phyloP scores from a whole-genome alignment of 768 basidiomycete species.

The Thelephora ganbajun region DNA sequence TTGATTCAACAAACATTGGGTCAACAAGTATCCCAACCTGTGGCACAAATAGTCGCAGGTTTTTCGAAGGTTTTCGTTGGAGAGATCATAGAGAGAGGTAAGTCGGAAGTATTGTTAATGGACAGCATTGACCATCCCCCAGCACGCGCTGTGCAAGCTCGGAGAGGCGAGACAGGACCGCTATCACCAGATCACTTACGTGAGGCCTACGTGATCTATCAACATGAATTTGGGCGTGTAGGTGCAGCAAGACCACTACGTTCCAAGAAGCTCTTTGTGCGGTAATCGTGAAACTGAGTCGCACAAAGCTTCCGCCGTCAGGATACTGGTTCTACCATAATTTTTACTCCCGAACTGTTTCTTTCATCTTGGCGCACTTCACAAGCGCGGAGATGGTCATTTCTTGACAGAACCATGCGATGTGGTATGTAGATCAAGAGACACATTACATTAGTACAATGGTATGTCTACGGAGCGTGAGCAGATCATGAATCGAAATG shows the following conservation, averaged over 20 bases:
- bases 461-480: too few species aligned
- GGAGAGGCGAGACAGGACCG: constrained; percentile 62
- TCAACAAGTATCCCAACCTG: constrained; percentile 75
- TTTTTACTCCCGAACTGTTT: too few species aligned
- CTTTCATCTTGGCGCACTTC: too few species aligned
- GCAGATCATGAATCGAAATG: neutral
- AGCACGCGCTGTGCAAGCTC: constrained; percentile 69
- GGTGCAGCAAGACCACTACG: constrained; percentile 62
- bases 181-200: constrained; percentile 81
- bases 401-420: too few species aligned
- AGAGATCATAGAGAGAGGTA: constrained; percentile 83
- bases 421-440: too few species aligned
- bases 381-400: too few species aligned
- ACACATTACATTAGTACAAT: too few species aligned
- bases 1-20: constrained; percentile 73
- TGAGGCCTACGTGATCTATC: constrained; percentile 78
- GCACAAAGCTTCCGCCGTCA: too few species aligned
- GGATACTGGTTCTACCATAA: too few species aligned
- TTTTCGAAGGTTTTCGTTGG: constrained; percentile 89
- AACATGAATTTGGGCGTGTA: constrained; percentile 67
- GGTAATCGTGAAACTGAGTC: constrained; percentile 19
- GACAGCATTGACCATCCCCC: constrained; percentile 3
- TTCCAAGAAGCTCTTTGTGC: constrained; percentile 61
- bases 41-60: constrained; percentile 82
- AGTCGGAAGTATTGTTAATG: constrained; percentile 5